These are phyloP conservation scores for Zostera marina DNA, from an alignment of 116 monocot genomes.

Conservation along the genomic window DNA sequence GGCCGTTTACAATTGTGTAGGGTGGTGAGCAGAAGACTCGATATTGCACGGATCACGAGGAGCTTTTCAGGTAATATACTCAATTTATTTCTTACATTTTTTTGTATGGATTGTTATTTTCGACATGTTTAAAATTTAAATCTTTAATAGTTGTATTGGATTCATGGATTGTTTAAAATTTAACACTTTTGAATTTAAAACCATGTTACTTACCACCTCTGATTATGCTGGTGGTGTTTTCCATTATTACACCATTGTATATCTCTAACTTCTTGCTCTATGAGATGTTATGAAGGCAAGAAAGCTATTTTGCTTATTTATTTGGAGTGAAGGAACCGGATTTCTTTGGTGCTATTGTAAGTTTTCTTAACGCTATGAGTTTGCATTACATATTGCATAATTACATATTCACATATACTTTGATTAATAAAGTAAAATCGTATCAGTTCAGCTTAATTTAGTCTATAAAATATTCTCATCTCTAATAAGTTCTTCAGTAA, in stretches of 20 bases:
- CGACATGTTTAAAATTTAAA: too few species aligned
- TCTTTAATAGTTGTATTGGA: too few species aligned
- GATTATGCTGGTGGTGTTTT: background rate
- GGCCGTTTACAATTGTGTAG: constrained; percentile 8
- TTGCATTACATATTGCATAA: background rate
- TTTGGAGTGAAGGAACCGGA: constrained; percentile 92
- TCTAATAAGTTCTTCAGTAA: too few species aligned
- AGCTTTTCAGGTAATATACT: constrained; percentile 57
- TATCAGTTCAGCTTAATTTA: too few species aligned
- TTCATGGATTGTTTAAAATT: too few species aligned
- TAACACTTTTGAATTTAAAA: background rate
- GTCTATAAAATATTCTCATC: too few species aligned
- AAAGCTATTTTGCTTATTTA: constrained; percentile 95
- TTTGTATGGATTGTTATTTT: background rate
- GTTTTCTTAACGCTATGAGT: constrained; percentile 8
- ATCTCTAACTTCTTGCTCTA: background rate
- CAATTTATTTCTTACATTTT: background rate
- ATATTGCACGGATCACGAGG: constrained; percentile 82
- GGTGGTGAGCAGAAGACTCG: constrained; percentile 81
- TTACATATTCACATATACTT: background rate
- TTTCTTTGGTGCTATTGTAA: constrained; percentile 88
- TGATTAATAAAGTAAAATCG: too few species aligned
- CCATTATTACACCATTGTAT: too few species aligned
- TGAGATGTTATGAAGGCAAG: constrained; percentile 43
- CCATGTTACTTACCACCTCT: background rate